These are phyloP conservation scores for Crithidia fasciculata DNA, from an alignment of 208 protist species.

Conservation along the genomic window DNA sequence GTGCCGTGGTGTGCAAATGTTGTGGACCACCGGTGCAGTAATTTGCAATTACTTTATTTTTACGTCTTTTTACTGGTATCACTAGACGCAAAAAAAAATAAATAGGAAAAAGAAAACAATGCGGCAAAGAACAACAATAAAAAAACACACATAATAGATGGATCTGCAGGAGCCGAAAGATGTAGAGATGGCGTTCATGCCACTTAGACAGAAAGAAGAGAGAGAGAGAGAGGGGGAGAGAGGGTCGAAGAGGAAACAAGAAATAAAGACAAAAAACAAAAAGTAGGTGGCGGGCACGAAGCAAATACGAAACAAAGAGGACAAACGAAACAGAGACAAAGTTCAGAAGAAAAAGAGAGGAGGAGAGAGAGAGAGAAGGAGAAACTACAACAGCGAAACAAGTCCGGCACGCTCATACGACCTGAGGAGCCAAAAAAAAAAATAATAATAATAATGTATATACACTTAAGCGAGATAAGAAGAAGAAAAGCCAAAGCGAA, in stretches of 20 bases:
- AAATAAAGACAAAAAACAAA: neutral
- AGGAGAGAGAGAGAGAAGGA: neutral
- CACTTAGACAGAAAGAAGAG: constrained; percentile 14
- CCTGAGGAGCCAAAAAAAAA: too few species aligned
- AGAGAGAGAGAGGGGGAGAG: constrained; percentile 7
- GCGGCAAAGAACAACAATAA: neutral
- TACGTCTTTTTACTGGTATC: too few species aligned
- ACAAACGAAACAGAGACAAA: neutral
- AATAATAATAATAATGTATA: too few species aligned
- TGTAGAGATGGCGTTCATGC: constrained; percentile 9
- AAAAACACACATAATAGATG: neutral
- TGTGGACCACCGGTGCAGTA: too few species aligned
- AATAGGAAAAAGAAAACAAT: neutral
- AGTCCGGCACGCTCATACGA: too few species aligned
- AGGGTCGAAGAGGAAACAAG: neutral
- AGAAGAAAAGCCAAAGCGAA: too few species aligned
- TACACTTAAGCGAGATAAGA: too few species aligned
- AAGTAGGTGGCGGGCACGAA: neutral
- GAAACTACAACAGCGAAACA: neutral
- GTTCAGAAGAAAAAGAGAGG: neutral
- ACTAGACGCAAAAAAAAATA: constrained; percentile 10
- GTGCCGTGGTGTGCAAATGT: too few species aligned
- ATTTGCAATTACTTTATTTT: too few species aligned
- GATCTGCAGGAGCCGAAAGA: neutral
- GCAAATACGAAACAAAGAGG: neutral